Evolutionary conservation across 768 basidiomycete species (phyloP), one percentile per base, ranked within the genome.

Genomic region (Collybiopsis luxurians): DNA sequence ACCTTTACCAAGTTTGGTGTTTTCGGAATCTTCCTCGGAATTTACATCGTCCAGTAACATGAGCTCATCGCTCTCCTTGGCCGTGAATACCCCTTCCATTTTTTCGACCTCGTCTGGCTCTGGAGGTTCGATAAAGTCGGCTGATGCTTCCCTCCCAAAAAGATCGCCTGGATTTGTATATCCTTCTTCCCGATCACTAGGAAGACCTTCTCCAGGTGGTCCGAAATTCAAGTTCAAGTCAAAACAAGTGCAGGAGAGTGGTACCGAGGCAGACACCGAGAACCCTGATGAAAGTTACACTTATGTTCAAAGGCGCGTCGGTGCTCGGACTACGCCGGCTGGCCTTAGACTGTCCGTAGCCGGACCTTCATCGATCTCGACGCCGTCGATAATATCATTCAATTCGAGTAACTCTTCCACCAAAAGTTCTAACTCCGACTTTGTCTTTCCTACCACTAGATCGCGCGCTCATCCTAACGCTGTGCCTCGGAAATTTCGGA

Each of bases 111-210:
- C 55, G 4, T 47, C 46, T 42, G 46, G 31, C 31, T 40, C 55
- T 7, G 31, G 38, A 19, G 45, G 26, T 19, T 10, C 26, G 15
- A 13, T 9, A 30, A 36, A 45, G 36, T 38, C 36, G 36, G 38
- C 23, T 28, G 23, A 15, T 27, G 26, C 56, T 4, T 49, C 56
- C 31, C 38, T 31, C 26, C 13, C 21, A 10, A 39, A 19, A 27
- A 31, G 10, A 9, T 24, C 47, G 2, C 30, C 57, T 10, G 45
- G 24, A 21, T 66, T 66, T 45, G 59, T 66, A 4, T 66, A 61
- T 42, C 65, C 65, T 7, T 64, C 63, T 1, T 64, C 65, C 12
- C 63, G 65, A 10, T 64, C 65, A 4, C 40, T 60, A 0, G 63
- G 58, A 2, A 58, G 60, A 6, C 65, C 64, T 13, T 47, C 50